Conservation (phyloP, 345 rosid genomes). For the Brassica incana region DNA sequence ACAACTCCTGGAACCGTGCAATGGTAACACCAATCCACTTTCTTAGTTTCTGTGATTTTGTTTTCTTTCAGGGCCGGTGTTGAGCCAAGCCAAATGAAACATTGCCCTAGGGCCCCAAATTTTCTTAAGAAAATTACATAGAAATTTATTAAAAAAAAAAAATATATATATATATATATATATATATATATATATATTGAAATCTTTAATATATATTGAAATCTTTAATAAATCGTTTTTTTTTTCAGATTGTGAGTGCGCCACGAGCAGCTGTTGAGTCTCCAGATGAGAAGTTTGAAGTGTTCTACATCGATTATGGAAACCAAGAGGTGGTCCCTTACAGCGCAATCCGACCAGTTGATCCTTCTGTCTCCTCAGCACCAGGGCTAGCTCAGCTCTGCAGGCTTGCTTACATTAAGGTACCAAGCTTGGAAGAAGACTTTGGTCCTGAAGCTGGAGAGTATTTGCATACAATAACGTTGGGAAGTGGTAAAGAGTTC, state of each 20-base stretch:
- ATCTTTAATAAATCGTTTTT: background rate
- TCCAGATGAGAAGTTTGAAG: constrained; percentile 74
- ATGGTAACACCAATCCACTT: constrained; percentile 52
- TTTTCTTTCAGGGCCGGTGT: background rate
- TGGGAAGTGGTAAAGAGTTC: constrained; percentile 68
- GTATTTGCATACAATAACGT: constrained; percentile 58
- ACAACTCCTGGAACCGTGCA: constrained; percentile 97
- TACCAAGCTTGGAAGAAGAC: constrained; percentile 80
- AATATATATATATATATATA: no score
- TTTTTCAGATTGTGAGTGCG: constrained; percentile 67
- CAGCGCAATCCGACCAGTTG: constrained; percentile 72
- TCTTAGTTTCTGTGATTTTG: background rate
- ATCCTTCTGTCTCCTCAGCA: constrained; percentile 62
- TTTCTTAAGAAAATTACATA: no score
- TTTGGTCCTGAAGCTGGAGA: constrained; percentile 86
- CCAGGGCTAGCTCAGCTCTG: constrained; percentile 93
- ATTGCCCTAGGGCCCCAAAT: no score
- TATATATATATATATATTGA: no score
- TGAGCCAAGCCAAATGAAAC: no score
- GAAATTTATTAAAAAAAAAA: no score
- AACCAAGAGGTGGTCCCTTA: constrained; percentile 82
- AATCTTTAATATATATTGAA: no score
- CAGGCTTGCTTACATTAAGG: constrained; percentile 87
- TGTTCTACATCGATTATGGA: constrained; percentile 93
- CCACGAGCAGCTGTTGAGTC: constrained; percentile 79